Evolutionary conservation across 2,329 filamentous ascomycete genomes (phyloP).

Genomic region (Teratosphaeria epicoccoides): DNA sequence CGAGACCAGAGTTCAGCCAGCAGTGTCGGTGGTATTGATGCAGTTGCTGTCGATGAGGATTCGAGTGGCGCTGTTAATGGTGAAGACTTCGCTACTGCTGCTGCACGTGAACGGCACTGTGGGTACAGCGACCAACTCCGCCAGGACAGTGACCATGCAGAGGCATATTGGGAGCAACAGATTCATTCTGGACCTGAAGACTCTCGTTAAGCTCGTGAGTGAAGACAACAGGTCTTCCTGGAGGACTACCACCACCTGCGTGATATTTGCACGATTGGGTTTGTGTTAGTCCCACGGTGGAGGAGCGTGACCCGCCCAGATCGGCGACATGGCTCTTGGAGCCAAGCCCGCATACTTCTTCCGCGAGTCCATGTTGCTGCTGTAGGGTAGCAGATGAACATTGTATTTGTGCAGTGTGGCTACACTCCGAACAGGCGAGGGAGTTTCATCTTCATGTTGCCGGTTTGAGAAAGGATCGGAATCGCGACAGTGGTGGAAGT

Average conservation of each 20-base stretch:
- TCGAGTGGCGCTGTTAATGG: neutral
- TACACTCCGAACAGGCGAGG: neutral
- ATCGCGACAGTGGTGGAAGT: neutral
- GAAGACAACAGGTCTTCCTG: neutral
- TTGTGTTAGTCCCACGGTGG: neutral
- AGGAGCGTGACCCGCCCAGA: neutral
- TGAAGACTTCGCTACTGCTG: neutral
- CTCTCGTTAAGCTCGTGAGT: neutral
- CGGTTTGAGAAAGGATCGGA: neutral
- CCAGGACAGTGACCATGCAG: neutral
- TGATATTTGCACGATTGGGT: neutral
- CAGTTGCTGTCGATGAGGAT: conserved; percentile 39
- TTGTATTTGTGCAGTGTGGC: neutral
- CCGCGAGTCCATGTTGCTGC: neutral
- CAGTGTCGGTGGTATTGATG: conserved; percentile 31
- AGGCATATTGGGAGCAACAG: neutral
- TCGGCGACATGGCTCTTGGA: neutral
- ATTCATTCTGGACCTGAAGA: neutral
- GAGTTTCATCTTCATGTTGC: neutral
- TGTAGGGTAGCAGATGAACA: neutral
- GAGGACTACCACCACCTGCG: neutral
- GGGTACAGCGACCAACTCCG: neutral
- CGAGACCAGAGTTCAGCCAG: conserved; percentile 43
- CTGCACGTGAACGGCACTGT: neutral
- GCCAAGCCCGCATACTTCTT: neutral